A percentile compares a stretch with the other conserved stretches of the same genome.
phyloP scores from a whole-genome alignment of 495 filamentous ascomycete genomes.

The Tuber microsphaerosporum region DNA sequence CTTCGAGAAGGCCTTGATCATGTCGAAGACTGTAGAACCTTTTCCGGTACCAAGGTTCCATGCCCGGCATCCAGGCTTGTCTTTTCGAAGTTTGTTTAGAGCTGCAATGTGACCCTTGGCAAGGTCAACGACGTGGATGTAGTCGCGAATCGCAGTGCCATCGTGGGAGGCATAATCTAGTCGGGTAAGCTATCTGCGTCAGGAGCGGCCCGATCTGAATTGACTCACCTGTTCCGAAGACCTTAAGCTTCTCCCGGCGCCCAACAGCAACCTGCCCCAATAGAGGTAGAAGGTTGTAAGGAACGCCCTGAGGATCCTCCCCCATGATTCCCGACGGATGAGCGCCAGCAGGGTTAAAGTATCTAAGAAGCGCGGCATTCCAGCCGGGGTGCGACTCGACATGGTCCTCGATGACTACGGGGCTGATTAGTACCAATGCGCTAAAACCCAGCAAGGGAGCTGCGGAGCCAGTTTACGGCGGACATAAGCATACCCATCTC shows the following conservation, averaged over 20 bases:
- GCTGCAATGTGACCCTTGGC: conserved; percentile 84
- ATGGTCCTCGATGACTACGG: conserved; percentile 73
- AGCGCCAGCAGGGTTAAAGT: conserved; percentile 95
- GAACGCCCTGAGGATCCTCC: conserved; percentile 91
- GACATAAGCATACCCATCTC: conserved; percentile 50
- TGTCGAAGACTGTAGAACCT: conserved; percentile 92
- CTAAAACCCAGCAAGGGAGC: background rate
- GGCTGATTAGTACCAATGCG: background rate
- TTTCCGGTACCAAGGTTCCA: conserved; percentile 98
- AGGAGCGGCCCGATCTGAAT: background rate
- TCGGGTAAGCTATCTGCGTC: conserved; percentile 1
- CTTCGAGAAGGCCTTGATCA: conserved; percentile 86
- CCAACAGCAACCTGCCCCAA: conserved; percentile 93
- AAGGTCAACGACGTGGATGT: conserved; percentile 82
- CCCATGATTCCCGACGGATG: conserved; percentile 98
- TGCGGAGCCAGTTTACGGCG: background rate
- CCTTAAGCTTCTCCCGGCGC: conserved; percentile 85
- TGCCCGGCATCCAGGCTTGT: conserved; percentile 85
- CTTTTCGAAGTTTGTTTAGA: conserved; percentile 79
- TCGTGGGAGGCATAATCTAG: conserved; percentile 78
- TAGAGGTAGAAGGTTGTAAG: conserved; percentile 90
- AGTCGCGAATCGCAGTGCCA: conserved; percentile 66
- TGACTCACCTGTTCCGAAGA: conserved; percentile 81
- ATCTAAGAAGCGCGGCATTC: conserved; percentile 89
- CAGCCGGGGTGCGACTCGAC: conserved; percentile 84